A percentile compares a stretch with the other conserved stretches of the same genome.
Conservation (phyloP, 1,139 yeast species). For the Pichia cactophila region DNA sequence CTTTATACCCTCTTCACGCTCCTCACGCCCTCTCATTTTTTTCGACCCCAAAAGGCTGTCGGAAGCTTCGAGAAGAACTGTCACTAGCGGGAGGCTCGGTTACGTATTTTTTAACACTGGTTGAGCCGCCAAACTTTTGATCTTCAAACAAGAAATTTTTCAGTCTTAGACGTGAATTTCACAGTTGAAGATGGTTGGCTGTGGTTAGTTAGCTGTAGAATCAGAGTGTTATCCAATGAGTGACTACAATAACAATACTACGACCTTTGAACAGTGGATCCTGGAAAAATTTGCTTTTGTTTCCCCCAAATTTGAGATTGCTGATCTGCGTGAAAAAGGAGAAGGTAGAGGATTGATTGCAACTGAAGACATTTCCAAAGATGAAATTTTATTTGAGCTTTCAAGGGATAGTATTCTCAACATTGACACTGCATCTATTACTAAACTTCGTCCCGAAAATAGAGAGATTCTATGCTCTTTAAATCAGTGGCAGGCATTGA, state of each 20-base stretch:
- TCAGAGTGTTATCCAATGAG: background rate
- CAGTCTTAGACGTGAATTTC: background rate
- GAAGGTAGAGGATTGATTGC: conserved; percentile 85
- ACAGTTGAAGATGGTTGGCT: no score
- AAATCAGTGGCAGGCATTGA: conserved; percentile 73
- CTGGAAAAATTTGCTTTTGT: conserved; percentile 36
- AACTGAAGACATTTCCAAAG: conserved; percentile 44
- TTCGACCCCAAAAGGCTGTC: no score
- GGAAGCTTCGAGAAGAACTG: background rate
- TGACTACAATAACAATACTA: conserved; percentile 31
- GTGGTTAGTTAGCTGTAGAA: background rate
- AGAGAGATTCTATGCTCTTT: conserved; percentile 35
- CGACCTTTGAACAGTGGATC: conserved; percentile 49
- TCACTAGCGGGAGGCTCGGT: background rate
- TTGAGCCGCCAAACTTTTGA: background rate
- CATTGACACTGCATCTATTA: conserved; percentile 47
- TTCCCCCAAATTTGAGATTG: conserved; percentile 49
- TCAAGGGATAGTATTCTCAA: conserved; percentile 56
- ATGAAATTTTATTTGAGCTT: conserved; percentile 59
- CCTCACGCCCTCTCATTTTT: background rate
- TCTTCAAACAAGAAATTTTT: background rate
- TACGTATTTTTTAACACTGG: background rate
- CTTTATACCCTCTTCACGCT: background rate
- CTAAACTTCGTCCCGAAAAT: conserved; percentile 30
- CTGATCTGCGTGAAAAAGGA: conserved; percentile 46